Base-by-base conservation (phyloP, 164 flowering plant species). In the Liriodendron chinense region DNA sequence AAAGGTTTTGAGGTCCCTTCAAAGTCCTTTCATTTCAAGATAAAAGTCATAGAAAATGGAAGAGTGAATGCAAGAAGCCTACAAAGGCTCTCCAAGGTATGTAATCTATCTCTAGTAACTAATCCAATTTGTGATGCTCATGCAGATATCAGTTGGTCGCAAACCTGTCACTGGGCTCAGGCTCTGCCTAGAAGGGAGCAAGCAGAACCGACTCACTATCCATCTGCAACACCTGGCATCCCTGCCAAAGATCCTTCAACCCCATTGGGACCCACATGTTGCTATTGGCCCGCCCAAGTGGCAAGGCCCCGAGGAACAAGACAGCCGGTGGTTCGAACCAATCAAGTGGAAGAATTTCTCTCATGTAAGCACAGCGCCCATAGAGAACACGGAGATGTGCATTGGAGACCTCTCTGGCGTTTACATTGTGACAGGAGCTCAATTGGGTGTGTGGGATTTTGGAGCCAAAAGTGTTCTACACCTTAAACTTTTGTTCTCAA, bases 311-410 rank as follows among this genome's bases (percentile, higher is more conserved):
- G 98, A 96, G 81, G 99, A 96, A 83, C 98, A 94, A 78, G 99
- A 96, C 72, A 96, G 97, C 85, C 87, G 99, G 34, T 96, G 98
- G 98, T 94, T 94, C 69, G 99, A 96, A 80, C 97, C 98, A 0
- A 91, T 96, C 78, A 94, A 94, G 84, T 94, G 98, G 99, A 96
- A 96, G 83, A 94, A 90, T 87, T 96, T 96, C 85, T 92, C 98
- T 59, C 97, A 96, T 78, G 97, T 96, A 13, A 94, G 99, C 89
- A 96, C 99, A 1, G 91, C 99, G 28, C 99, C 99, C 3, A 89
- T 96, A 23, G 98, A 94, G 85, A 83, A 87, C 77, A 86, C 88
- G 0, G 99, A 96, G 22, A 89, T 92, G 21, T 84, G 83, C 90
- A 96, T 96, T 9, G 98, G 97, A 23, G 99, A 96, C 81, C 97